These are phyloP conservation scores for Yarrowia porcina DNA, from an alignment of 805 yeast species.

Conservation along the genomic window DNA sequence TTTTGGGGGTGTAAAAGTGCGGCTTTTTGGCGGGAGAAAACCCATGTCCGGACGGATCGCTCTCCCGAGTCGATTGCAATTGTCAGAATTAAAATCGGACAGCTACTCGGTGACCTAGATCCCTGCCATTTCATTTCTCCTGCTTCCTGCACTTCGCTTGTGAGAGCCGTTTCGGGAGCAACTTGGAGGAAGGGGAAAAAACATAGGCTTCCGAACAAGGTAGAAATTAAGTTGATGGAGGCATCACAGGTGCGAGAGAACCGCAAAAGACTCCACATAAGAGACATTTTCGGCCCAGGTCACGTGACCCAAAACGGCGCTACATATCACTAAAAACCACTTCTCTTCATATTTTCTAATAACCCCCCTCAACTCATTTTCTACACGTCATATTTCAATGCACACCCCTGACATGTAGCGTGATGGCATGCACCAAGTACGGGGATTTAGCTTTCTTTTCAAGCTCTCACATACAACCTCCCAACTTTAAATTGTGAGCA, in stretches of 20 bases:
- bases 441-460: neutral
- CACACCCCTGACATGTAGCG: neutral
- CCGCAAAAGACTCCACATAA: neutral
- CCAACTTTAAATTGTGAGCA: slow-evolving; percentile 9
- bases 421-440: slow-evolving; percentile 4
- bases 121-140: slow-evolving; percentile 3
- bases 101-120: neutral
- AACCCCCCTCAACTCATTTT: neutral
- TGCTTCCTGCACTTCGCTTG: slow-evolving; percentile 19
- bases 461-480: neutral
- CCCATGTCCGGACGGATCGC: neutral
- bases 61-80: neutral
- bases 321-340: no score
- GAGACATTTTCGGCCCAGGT: no score
- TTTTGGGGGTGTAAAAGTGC: neutral
- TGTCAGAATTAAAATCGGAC: neutral
- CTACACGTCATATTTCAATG: neutral
- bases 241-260: neutral
- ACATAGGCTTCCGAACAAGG: neutral
- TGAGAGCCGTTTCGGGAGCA: slow-evolving; percentile 2
- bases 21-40: neutral
- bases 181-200: neutral
- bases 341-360: no score
- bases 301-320: neutral
- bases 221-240: neutral